Evolutionary conservation across 441 rosid genomes (phyloP), one percentile per base, ranked within the genome.

Genomic region (Brassica balearica): DNA sequence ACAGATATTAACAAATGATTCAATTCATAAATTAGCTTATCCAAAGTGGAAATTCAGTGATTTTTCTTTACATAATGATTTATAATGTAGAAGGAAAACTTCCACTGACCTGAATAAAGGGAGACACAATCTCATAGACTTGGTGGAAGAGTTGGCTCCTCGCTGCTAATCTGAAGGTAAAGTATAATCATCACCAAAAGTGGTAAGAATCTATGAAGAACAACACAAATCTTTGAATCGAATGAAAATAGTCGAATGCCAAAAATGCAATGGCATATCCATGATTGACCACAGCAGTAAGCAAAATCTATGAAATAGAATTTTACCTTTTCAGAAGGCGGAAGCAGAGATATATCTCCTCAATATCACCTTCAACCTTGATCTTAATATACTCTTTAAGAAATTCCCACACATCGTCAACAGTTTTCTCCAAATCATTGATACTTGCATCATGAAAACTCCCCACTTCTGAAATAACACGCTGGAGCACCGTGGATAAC

Each of bases 281-380:
- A 41, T 71, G 23, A 65, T 38, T 36, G 0, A 4, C 20, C 17
- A 72, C 17, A 65, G 0, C n/a, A 11, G n/a, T n/a, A 66, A 41
- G 27, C 10, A 78, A 51, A 3, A 70, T 70, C 71, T 8, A 55
- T 36, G 11, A 22, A 20, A 51, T 32, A 55, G 5, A 51, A 17
- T 46, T 43, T 20, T 83, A 95, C 98, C 98, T 93, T 84, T 71
- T 82, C 68, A 95, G 87, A 79, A 93, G 77, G 63, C 90, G 82
- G 78, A 92, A 89, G 83, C 96, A 93, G 74, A 93, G 65, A 82
- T 89, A 92, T 56, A 90, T 85, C 85, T 93, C 98, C 79, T 95
- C 97, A 5, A 93, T 85, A 82, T 95, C 99, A 64, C 76, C 83
- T 78, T 81, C 88, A 68, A 95, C 86, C 83, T 89, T 93, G 81